Conservation (phyloP, 331 rosid species). For the Malus hybrid region DNA sequence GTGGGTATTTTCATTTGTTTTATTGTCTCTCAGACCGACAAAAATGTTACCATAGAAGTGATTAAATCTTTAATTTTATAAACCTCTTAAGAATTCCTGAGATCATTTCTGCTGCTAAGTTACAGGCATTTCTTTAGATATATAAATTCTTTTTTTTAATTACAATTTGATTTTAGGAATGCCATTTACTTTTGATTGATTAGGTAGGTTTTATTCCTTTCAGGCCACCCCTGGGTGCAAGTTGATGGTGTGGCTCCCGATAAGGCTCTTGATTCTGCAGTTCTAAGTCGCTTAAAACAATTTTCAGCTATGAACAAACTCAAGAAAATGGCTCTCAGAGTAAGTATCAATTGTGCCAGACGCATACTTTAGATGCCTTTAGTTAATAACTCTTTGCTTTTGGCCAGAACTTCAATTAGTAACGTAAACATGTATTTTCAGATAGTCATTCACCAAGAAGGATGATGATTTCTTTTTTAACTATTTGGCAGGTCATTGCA, state of each 20-base stretch:
- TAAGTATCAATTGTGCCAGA: slow-evolving; percentile 32
- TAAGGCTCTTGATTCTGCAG: slow-evolving; percentile 91
- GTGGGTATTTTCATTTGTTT: neutral
- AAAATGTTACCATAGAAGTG: neutral
- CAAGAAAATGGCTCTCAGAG: slow-evolving; percentile 94
- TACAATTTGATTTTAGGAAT: neutral
- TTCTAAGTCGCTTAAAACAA: slow-evolving; percentile 88
- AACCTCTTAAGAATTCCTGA: neutral
- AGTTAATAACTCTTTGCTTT: neutral
- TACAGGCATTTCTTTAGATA: neutral
- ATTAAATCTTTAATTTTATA: neutral
- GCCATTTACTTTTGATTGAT: slow-evolving; percentile 6
- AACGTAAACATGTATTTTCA: neutral
- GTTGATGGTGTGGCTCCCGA: slow-evolving; percentile 97
- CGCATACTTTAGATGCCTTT: neutral
- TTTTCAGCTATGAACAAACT: slow-evolving; percentile 98
- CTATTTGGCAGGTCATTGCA: slow-evolving; percentile 66
- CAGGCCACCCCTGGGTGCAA: slow-evolving; percentile 99
- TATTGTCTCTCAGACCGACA: neutral
- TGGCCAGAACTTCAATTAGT: neutral
- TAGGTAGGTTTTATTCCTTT: slow-evolving; percentile 17
- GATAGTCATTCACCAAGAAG: neutral
- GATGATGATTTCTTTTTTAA: neutral
- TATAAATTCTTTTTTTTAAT: too few relatives aligned
- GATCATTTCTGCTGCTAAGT: neutral